Evolutionary conservation across 805 yeast species (phyloP).

Genomic region (Saccharomycopsis fodiens): DNA sequence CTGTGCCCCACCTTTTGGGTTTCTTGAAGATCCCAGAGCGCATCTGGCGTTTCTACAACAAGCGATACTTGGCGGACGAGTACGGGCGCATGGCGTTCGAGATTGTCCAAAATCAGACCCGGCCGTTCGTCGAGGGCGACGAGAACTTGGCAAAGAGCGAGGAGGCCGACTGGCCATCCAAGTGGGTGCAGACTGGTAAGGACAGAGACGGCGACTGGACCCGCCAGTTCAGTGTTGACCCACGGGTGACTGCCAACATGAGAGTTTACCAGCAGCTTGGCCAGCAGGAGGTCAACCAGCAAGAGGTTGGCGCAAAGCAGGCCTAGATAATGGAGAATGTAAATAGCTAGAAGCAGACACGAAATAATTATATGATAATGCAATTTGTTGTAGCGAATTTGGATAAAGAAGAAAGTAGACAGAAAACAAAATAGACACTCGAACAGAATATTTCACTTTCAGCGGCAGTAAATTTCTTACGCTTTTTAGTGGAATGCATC

Average conservation of each 20-base stretch:
- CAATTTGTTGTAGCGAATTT: no score
- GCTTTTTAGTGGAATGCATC: no score
- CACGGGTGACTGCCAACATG: constrained; percentile 49
- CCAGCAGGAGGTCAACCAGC: no score
- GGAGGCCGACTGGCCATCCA: constrained; percentile 80
- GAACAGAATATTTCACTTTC: no score
- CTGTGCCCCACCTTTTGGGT: constrained; percentile 75
- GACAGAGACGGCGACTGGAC: constrained; percentile 84
- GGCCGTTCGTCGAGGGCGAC: constrained; percentile 43
- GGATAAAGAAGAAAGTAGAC: no score
- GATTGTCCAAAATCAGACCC: constrained; percentile 35
- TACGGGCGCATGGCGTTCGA: constrained; percentile 49
- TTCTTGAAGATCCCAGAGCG: constrained; percentile 70
- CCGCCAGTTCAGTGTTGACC: constrained; percentile 62
- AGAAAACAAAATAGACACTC: no score
- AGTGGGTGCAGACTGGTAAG: constrained; percentile 74
- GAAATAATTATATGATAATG: no score
- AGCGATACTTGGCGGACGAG: constrained; percentile 61
- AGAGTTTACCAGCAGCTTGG: constrained; percentile 34
- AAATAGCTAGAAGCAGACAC: no score
- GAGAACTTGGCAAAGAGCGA: constrained; percentile 44
- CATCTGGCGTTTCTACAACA: constrained; percentile 69
- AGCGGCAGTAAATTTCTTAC: no score
- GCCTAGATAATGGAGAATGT: no score
- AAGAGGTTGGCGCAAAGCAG: no score